A percentile compares a stretch with the other conserved stretches of the same genome.
phyloP scores from a whole-genome alignment of 2,329 filamentous ascomycete genomes.

The Pseudocercospora cruenta region DNA sequence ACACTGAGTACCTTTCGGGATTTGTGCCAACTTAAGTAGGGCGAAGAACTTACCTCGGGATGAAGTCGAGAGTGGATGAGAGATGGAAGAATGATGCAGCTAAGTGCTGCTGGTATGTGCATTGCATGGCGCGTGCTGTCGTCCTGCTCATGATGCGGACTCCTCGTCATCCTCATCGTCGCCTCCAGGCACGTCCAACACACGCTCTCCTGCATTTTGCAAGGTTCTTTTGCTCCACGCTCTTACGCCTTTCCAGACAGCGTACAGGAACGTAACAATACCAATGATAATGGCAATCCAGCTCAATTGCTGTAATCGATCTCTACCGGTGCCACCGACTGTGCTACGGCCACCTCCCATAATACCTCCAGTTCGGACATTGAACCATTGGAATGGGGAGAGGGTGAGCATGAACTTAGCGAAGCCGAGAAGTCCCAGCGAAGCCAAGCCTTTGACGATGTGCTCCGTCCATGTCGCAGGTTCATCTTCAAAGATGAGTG shows the following conservation, averaged over 20 bases:
- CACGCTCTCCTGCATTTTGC: constrained; percentile 74
- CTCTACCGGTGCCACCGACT: constrained; percentile 66
- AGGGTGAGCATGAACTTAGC: constrained; percentile 76
- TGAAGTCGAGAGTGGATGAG: neutral
- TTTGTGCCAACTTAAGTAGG: constrained; percentile 97
- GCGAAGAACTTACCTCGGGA: constrained; percentile 47
- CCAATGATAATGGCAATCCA: constrained; percentile 80
- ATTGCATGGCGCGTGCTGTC: neutral
- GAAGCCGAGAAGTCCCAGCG: constrained; percentile 82
- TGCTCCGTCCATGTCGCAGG: constrained; percentile 74
- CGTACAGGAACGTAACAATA: constrained; percentile 78
- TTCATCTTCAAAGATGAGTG: constrained; percentile 50
- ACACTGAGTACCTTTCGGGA: constrained; percentile 63
- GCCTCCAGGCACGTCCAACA: constrained; percentile 77
- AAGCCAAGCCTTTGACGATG: constrained; percentile 87
- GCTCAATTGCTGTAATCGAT: constrained; percentile 76
- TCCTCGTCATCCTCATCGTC: constrained; percentile 59
- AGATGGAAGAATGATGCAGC: neutral
- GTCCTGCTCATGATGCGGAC: constrained; percentile 18
- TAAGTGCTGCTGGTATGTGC: neutral
- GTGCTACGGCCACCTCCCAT: constrained; percentile 47
- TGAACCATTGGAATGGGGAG: constrained; percentile 76
- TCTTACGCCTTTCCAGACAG: constrained; percentile 80
- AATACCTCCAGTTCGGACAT: constrained; percentile 66
- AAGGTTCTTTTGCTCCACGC: constrained; percentile 73